Evolutionary conservation across 1,284 basidiomycete genomes (phyloP).

Genomic region (Stygiomarasmius scandens): DNA sequence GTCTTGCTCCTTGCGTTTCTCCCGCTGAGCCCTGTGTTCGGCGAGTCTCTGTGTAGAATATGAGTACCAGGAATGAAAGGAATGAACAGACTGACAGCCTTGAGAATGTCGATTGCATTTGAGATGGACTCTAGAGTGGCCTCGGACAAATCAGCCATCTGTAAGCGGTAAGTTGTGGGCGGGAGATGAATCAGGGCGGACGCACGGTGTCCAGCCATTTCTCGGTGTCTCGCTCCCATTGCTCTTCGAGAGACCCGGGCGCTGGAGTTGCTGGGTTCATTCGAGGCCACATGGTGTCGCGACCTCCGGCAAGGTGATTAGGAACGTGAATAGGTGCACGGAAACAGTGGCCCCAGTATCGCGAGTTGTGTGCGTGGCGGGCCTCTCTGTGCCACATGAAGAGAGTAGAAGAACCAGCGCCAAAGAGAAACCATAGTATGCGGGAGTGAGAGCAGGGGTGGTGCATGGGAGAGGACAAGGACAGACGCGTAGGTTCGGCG

Average conservation of each 20-base stretch:
- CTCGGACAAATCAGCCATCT: conserved; percentile 71
- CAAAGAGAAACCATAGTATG: conserved; percentile 67
- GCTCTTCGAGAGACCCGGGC: no score
- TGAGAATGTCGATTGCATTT: conserved; percentile 56
- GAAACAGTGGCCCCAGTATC: conserved; percentile 33
- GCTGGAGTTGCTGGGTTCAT: conserved; percentile 13
- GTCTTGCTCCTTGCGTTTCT: conserved; percentile 44
- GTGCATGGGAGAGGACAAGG: neutral
- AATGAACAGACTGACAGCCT: conserved; percentile 48
- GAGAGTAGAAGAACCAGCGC: conserved; percentile 53
- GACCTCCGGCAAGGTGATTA: neutral
- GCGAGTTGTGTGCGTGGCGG: conserved; percentile 17
- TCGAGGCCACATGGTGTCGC: conserved; percentile 11
- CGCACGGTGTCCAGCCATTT: conserved; percentile 55
- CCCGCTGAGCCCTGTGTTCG: conserved; percentile 57
- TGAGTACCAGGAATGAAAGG: neutral
- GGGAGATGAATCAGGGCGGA: conserved; percentile 11
- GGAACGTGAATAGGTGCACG: conserved; percentile 27
- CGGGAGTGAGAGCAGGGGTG: conserved; percentile 38
- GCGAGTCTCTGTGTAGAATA: conserved; percentile 54
- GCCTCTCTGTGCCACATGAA: conserved; percentile 45
- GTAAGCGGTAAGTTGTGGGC: conserved; percentile 1
- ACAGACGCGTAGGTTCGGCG: neutral
- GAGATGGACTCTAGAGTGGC: conserved; percentile 66
- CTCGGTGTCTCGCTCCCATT: conserved; percentile 46